These are phyloP conservation scores for Allodekkera sacchari DNA, from an alignment of 805 yeast genomes.

Conservation along the genomic window DNA sequence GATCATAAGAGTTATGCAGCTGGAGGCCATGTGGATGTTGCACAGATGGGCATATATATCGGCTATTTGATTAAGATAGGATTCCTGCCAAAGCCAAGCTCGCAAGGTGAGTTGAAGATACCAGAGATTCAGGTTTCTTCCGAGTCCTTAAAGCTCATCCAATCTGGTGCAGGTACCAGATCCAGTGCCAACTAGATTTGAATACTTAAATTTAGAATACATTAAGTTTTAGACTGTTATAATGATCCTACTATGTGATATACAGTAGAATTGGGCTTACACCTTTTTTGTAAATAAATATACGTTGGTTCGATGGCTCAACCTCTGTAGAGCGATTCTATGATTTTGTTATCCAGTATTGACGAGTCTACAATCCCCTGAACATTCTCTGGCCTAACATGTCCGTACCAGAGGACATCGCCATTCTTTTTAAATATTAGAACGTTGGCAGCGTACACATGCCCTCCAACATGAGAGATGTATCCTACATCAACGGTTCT, in stretches of 20 bases:
- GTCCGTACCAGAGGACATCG: constrained; percentile 64
- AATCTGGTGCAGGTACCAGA: constrained; percentile 70
- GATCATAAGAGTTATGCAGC: constrained; percentile 51
- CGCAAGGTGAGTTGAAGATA: constrained; percentile 31
- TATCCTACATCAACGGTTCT: constrained; percentile 33
- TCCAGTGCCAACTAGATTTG: constrained; percentile 39
- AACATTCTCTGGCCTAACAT: constrained; percentile 58
- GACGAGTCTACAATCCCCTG: constrained; percentile 57
- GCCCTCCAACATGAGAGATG: constrained; percentile 80
- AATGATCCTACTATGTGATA: neutral
- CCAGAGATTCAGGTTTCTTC: constrained; percentile 51
- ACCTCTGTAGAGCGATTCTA: constrained; percentile 53
- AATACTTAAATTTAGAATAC: neutral
- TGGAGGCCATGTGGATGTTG: constrained; percentile 68
- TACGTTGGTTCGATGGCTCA: neutral
- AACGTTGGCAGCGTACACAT: constrained; percentile 78
- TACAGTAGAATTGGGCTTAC: neutral
- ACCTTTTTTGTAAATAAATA: neutral
- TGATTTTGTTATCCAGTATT: constrained; percentile 37
- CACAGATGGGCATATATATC: constrained; percentile 67
- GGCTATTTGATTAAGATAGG: constrained; percentile 75
- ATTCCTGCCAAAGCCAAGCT: constrained; percentile 60
- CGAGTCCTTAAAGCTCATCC: constrained; percentile 49
- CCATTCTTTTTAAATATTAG: constrained; percentile 42
- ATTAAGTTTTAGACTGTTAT: neutral